Evolutionary conservation across 2,329 filamentous ascomycete species (phyloP), one percentile per base, ranked within the genome.

Genomic region (Sporothrix dimorphospora): DNA sequence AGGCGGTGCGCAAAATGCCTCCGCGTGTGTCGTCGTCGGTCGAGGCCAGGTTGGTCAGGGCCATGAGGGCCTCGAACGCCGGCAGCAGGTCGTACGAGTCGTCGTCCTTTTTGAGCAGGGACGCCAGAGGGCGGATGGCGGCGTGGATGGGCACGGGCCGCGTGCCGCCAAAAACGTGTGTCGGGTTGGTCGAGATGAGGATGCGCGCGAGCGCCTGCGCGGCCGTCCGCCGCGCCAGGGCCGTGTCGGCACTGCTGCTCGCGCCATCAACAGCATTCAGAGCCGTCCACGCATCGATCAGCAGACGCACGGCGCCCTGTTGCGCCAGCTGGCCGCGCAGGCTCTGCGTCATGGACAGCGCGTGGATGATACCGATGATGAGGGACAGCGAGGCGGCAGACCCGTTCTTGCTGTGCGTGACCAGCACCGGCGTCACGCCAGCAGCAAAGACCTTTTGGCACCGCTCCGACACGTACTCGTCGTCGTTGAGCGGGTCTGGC

Each of bases 41-140:
- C 0, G 93, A 97, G 0, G 95, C 96, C 8, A 99, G 88, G 77
- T 99, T 99, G 0, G 96, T 98, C 47, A 99, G 87, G 0, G 96
- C 95, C 80, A 98, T 91, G 9, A 99, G 87, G 0, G 92, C 87
- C 81, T 99, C 96, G 76, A 98, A 99, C 0, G 92, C 90, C 0
- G 96, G 94, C 0, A 99, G 87, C 16, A 98, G 88, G 79, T 97
- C 92, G 69, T 91, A 66, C 27, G 65, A 53, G 42, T 89, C 88
- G 0, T 87, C 83, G 19, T 70, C 70, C 14, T 67, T 72, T 67
- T n/a, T 49, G 34, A 98, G 86, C 70, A 98, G 91, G 24, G 89
- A 89, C 7, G 92, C 82, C 1, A 99, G 87, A 0, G 95, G 94
- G 0, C 93, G 89, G 72, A 98, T 91, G n/a, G 94, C 93, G 3